Base-by-base conservation (phyloP, 805 yeast species). In the Saccharomycopsis selenospora region DNA sequence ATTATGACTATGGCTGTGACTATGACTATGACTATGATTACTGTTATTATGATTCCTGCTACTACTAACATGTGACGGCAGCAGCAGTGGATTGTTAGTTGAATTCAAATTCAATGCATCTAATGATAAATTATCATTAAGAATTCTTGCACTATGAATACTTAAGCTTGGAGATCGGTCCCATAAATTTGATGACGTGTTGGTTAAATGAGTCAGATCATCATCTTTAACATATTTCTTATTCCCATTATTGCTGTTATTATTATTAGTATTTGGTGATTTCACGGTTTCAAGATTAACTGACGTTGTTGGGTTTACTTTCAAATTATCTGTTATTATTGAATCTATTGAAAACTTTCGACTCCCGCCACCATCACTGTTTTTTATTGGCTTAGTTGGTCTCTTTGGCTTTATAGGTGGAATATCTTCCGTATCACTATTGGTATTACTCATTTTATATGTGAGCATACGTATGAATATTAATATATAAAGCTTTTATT, bases 251-350 rank as follows among this genome's bases (percentile, higher is more conserved):
- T 45, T 44, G n/a, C n/a, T n/a, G n/a, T n/a, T n/a, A 22, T 47
- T 42, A 28, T 36, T 25, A 25, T 42, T 33, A 17, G 42, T 26
- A 28, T 45, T 49, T 10, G 54, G 51, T 4, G 50, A 36, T 22
- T 44, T 47, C 11, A 50, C 51, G n/a, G 40, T 50, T 26, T 50
- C 54, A 11, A 47, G 23, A 23, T 47, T 50, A 6, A 50, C 22
- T 5, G 54, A 50, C n/a, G 42, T 24, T 42, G 50, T 38, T 2
- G 53, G 50, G 11, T n/a, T 24, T 11, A 40, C 53, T 27, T 45
- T 48, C 42, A 47, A 40, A 14, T 7, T 33, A 20, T 33, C 38
- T 14, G n/a, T 33, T 17, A 33, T 33, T 17, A 33, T 33, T 6
- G n/a, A 14, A 33, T 33, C 38, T 17, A 33, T 33, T 5, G 38